A percentile compares a stretch with the other conserved stretches of the same genome.
Evolutionary conservation across 305 asterid genomes (phyloP).

Genomic region (Fraxinus angustifolia): DNA sequence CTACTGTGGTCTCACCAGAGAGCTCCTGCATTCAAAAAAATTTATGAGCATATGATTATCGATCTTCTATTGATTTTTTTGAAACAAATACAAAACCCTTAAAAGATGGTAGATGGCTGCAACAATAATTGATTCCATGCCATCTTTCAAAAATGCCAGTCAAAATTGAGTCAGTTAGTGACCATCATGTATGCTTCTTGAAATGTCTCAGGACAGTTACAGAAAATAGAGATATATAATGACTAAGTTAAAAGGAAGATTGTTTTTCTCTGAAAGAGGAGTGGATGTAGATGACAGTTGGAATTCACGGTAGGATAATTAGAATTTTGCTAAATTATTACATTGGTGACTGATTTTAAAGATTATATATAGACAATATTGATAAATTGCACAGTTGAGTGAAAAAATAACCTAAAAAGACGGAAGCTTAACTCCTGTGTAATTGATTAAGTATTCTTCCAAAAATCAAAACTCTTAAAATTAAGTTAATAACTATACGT

Average conservation of each 20-base stretch:
- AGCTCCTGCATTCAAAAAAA: constrained; percentile 7
- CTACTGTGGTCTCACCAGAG: constrained; percentile 43
- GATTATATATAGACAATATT: neutral
- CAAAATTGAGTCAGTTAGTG: neutral
- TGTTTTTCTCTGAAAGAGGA: neutral
- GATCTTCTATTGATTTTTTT: constrained; percentile 20
- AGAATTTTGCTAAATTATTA: neutral
- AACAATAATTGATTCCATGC: neutral
- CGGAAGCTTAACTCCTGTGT: neutral
- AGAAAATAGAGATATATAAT: neutral
- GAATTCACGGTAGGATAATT: neutral
- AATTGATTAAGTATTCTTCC: neutral
- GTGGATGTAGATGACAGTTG: neutral
- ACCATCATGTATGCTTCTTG: neutral
- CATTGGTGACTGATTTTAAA: neutral
- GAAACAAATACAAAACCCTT: neutral
- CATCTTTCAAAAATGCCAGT: neutral
- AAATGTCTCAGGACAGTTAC: neutral
- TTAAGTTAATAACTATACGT: neutral
- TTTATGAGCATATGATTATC: neutral
- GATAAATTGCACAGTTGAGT: neutral
- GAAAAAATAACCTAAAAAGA: neutral
- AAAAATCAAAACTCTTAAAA: neutral
- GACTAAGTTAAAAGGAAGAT: neutral
- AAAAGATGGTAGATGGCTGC: neutral